Conservation (phyloP, 768 basidiomycete genomes). For the Russula sp. region DNA sequence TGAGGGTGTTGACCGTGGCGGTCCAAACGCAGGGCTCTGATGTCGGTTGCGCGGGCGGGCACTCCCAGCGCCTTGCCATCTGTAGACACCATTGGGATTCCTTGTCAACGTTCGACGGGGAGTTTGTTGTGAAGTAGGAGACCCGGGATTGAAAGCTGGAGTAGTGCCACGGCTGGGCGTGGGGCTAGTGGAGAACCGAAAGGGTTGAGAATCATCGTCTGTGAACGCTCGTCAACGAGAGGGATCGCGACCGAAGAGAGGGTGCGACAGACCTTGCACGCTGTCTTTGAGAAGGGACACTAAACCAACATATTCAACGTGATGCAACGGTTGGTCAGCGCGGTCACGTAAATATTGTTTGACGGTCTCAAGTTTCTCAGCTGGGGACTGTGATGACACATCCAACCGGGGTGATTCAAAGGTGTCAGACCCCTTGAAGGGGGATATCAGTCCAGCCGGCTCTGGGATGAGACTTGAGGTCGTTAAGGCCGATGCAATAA, state of each 20-base stretch:
- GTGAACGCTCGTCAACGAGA: conserved; percentile 13
- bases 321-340: conserved; percentile 40
- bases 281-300: conserved; percentile 47
- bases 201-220: conserved; percentile 38
- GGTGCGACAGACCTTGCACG: conserved; percentile 35
- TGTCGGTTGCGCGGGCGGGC: conserved; percentile 63
- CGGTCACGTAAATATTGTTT: conserved; percentile 39
- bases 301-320: conserved; percentile 48
- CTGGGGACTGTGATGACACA: conserved; percentile 28
- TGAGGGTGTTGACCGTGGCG: conserved; percentile 39
- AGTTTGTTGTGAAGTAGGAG: conserved; percentile 26
- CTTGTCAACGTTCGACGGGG: conserved; percentile 49
- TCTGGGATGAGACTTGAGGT: conserved; percentile 3
- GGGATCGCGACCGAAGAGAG: neutral
- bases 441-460: conserved; percentile 18
- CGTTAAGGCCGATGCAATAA: neutral
- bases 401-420: conserved; percentile 13
- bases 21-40: conserved; percentile 63
- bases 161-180: conserved; percentile 35
- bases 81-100: conserved; percentile 71
- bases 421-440: conserved; percentile 20
- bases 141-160: conserved; percentile 26
- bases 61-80: conserved; percentile 72
- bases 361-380: conserved; percentile 42
- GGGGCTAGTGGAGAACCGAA: conserved; percentile 53